Conservation (phyloP, 169 alveolate species). For the Fabrea salina region DNA sequence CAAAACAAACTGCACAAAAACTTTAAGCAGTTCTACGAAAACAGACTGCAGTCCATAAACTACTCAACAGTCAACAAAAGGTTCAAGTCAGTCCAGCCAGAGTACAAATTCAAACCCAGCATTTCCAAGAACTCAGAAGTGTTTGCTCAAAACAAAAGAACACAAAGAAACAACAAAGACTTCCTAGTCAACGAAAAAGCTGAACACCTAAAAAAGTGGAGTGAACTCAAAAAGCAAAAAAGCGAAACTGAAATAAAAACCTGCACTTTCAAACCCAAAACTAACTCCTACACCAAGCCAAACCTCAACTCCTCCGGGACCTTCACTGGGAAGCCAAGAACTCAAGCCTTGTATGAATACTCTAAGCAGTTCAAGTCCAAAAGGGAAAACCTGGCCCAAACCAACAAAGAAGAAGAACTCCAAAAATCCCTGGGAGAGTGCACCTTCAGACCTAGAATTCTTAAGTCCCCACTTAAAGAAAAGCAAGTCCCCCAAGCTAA, state of each 20-base stretch:
- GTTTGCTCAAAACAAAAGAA: neutral
- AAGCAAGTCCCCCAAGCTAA: too few species aligned
- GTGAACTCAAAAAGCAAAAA: neutral
- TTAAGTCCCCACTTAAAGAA: too few species aligned
- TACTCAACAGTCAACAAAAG: neutral
- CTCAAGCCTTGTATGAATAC: neutral
- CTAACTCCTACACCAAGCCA: too few species aligned
- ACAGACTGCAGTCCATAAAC: neutral
- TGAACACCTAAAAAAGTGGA: neutral
- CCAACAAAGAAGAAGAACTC: neutral
- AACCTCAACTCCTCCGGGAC: too few species aligned
- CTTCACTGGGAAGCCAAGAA: constrained; percentile 1
- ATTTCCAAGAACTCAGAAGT: neutral
- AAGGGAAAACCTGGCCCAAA: neutral
- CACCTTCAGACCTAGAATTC: neutral
- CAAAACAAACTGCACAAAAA: neutral
- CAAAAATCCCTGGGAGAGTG: constrained; percentile 2
- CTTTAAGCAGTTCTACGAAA: neutral
- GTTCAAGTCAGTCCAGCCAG: neutral
- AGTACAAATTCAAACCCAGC: neutral
- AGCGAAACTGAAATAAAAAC: neutral
- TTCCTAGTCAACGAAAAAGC: neutral
- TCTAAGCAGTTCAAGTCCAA: neutral
- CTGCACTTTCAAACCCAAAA: constrained; percentile 13
- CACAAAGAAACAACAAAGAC: neutral